Percentiles rank a stretch among this genome's conserved stretches.
These are phyloP conservation scores for Umbilicus rupestris DNA, from an alignment of 164 flowering plant species.

Conservation along the genomic window DNA sequence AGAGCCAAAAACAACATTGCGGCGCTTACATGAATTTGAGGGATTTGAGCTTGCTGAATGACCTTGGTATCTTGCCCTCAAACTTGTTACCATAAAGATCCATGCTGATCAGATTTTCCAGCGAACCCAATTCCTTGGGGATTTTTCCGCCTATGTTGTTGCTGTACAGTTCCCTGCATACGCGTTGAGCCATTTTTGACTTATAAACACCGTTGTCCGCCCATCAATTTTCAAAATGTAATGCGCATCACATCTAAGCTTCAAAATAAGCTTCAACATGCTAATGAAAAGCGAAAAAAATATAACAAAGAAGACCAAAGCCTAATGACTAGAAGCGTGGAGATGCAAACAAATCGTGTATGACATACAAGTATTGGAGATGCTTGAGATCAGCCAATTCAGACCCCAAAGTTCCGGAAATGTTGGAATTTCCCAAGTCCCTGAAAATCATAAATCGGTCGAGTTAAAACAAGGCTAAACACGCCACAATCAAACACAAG, in stretches of 20 bases:
- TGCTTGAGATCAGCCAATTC: slow-evolving; percentile 66
- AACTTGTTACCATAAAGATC: slow-evolving; percentile 60
- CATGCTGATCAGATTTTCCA: slow-evolving; percentile 68
- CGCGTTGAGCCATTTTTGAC: not conserved
- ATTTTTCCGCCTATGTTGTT: slow-evolving; percentile 58
- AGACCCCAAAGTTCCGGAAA: slow-evolving; percentile 69
- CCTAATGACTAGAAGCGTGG: no score
- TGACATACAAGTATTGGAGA: slow-evolving; percentile 60
- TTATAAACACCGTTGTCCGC: no score
- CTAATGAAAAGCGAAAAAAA: not conserved
- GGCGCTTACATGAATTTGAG: slow-evolving; percentile 64
- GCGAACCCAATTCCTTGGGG: slow-evolving; percentile 70
- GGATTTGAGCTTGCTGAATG: slow-evolving; percentile 55
- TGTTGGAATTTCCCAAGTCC: slow-evolving; percentile 76
- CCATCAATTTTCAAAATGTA: not conserved
- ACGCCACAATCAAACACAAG: not conserved
- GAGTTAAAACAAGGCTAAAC: not conserved
- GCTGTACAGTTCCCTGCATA: slow-evolving; percentile 66
- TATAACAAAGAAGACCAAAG: not conserved
- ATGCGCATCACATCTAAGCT: not conserved
- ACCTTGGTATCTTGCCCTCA: slow-evolving; percentile 62
- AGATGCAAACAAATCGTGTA: slow-evolving; percentile 4
- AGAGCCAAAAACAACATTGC: not conserved
- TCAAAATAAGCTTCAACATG: not conserved
- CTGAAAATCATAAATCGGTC: slow-evolving; percentile 24